Base-by-base conservation (phyloP, 2,329 filamentous ascomycete species). In the Chalaropsis thielavioides region DNA sequence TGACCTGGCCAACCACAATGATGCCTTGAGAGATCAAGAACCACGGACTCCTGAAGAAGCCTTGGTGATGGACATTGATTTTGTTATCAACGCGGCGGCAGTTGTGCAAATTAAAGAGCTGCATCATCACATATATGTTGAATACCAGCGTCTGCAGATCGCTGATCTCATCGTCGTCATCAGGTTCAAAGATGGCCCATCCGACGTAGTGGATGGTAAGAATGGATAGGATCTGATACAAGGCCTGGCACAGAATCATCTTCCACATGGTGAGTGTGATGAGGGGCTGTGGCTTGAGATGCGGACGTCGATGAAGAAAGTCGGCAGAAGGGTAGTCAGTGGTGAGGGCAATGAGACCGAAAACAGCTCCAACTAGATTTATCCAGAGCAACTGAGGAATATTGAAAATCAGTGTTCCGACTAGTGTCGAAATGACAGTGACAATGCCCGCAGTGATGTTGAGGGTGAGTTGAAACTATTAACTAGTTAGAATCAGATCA, bases 31-130 rank as follows among this genome's bases (percentile, higher is more conserved):
- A 88, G 3, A 77, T 78, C 41, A 88, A 78, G 75, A 94, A 94
- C 82, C 89, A 92, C 68, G 81, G 85, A 71, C 94, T 95, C 64
- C 80, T 80, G 19, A 82, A 76, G 56, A 92, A 82, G 31, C 87
- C 87, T 72, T 92, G 88, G 68, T 92, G 90, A 70, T 74, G 76
- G 64, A 94, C 86, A 71, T 94, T 92, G 74, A 92, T 84, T 67
- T 84, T 85, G 73, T 85, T 85, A 70, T 85, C 83, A 0, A 85
- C 75, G 46, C 83, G 81, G 38, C 83, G 79, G 71, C 83, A 84
- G 73, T 86, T 87, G 75, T 85, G 81, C 72, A 85, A 79, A 72
- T 87, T 87, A 76, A 87, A 88, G 68, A 88, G 85, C 70, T 88
- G 85, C 80, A 87, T 84, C 83, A 84, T 88, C 2, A 88, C 84